Evolutionary conservation across 495 filamentous ascomycete species (phyloP), one percentile per base, ranked within the genome.

Genomic region (Eremomyces bilateralis): DNA sequence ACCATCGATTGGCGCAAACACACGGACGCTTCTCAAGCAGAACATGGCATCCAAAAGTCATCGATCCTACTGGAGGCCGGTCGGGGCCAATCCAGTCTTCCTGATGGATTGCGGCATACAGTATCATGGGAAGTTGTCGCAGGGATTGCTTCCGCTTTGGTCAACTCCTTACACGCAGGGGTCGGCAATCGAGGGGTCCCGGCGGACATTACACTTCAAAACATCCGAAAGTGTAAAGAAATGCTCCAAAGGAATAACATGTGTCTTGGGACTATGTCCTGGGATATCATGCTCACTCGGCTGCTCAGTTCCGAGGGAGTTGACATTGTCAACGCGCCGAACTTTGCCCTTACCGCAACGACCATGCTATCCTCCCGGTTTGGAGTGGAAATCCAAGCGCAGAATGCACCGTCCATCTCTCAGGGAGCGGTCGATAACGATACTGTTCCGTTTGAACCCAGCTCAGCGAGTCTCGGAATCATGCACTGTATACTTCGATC

Each of bases 101-200:
- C n/a, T n/a, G 16, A 29, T 10, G 22, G 37, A 4, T 41, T 51
- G 1, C 42, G 49, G 27, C 54, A 57, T 21, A 71, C 61, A 0
- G 59, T 76, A 35, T 73, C 69, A 45, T 49, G 53, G 20, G 69
- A 77, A 50, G 63, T 73, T 13, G 55, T 72, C 13, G 41, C 52
- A 15, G 61, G 62, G 15, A 49, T 72, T 20, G 46, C 69, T 21
- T 63, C 64, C 42, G 63, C 59, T 29, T 42, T 73, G 20, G 41
- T 61, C 16, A 65, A 61, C 38, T 42, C 43, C 10, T 42, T 57
- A 15, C 47, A 44, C 6, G 29, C 48, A 11, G 47, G 46, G 10
- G 45, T 49, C 16, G 46, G 46, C 45, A 53, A 45, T 41, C 41
- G 40, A 39, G 49, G 51, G 15, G 39, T 27, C 4, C 17, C 31